Conservation (phyloP, 306 rosid species). For the Prunus dulcis region DNA sequence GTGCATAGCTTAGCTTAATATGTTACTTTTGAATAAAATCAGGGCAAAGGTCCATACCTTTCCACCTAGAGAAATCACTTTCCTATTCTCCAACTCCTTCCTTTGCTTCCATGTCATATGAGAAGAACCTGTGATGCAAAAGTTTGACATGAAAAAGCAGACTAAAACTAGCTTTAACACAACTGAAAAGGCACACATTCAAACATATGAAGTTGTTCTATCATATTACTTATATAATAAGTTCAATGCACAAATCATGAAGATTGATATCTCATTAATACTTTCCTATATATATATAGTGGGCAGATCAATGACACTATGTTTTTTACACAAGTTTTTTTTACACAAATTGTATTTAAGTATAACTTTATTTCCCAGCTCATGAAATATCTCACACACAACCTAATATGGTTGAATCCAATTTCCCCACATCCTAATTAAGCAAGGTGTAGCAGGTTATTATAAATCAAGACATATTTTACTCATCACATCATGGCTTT, state of each 20-base stretch:
- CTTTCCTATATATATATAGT: not conserved
- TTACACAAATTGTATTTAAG: too few species aligned
- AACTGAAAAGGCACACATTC: not conserved
- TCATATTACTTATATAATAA: not conserved
- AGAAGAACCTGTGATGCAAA: slow-evolving; percentile 42
- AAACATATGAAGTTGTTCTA: not conserved
- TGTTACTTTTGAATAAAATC: slow-evolving; percentile 8
- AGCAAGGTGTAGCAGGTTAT: too few species aligned
- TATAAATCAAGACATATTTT: too few species aligned
- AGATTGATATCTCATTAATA: not conserved
- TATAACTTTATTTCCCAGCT: too few species aligned
- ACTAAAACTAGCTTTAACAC: not conserved
- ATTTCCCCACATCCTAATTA: too few species aligned
- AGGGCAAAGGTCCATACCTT: slow-evolving; percentile 46
- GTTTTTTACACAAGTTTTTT: too few species aligned
- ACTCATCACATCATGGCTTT: too few species aligned
- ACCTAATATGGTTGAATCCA: too few species aligned
- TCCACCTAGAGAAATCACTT: slow-evolving; percentile 76
- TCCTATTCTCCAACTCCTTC: slow-evolving; percentile 64
- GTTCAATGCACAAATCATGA: not conserved
- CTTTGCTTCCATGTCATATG: slow-evolving; percentile 87
- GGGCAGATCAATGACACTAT: too few species aligned
- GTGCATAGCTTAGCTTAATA: not conserved
- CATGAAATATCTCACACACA: too few species aligned
- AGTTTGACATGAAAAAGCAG: not conserved